phyloP scores from a whole-genome alignment of 2,329 filamentous ascomycete genomes.

The Cephalotrichum gorgonifer region DNA sequence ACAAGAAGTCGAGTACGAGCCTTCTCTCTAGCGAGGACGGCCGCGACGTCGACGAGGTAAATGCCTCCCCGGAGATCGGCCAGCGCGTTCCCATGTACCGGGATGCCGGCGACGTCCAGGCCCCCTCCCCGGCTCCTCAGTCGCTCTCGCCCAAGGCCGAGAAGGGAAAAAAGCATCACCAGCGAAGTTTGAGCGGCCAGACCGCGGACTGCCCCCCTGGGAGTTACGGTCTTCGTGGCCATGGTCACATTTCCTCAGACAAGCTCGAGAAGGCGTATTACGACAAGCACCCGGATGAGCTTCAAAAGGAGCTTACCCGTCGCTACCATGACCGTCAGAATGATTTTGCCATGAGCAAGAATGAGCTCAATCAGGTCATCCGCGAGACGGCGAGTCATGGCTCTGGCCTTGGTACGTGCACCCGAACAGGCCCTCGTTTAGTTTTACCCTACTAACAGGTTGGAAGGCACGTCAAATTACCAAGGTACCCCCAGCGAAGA shows the following conservation, averaged over 20 bases:
- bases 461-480: constrained; percentile 52
- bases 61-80: constrained; percentile 87
- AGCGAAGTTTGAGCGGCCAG: constrained; percentile 62
- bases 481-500: constrained; percentile 79
- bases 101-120: constrained; percentile 89
- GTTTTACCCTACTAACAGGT: not conserved
- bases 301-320: constrained; percentile 55
- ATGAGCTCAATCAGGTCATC: constrained; percentile 84
- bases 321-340: constrained; percentile 44
- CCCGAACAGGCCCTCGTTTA: not conserved
- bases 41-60: constrained; percentile 55
- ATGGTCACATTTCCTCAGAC: constrained; percentile 65
- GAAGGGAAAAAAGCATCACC: constrained; percentile 43
- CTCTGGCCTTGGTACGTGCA: constrained; percentile 37
- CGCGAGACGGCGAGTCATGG: constrained; percentile 53
- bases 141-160: constrained; percentile 21
- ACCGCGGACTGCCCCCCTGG: constrained; percentile 63
- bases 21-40: constrained; percentile 35
- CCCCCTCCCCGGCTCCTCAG: constrained; percentile 67
- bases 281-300: constrained; percentile 77
- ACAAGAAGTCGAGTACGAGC: constrained; percentile 52
- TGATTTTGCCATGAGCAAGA: constrained; percentile 80
- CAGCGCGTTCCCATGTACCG: constrained; percentile 89
- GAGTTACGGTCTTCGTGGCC: constrained; percentile 87
- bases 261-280: constrained; percentile 89